A percentile compares a stretch with the other conserved stretches of the same genome.
phyloP scores from a whole-genome alignment of 2,329 filamentous ascomycete species.

The Thelonectria blattea region DNA sequence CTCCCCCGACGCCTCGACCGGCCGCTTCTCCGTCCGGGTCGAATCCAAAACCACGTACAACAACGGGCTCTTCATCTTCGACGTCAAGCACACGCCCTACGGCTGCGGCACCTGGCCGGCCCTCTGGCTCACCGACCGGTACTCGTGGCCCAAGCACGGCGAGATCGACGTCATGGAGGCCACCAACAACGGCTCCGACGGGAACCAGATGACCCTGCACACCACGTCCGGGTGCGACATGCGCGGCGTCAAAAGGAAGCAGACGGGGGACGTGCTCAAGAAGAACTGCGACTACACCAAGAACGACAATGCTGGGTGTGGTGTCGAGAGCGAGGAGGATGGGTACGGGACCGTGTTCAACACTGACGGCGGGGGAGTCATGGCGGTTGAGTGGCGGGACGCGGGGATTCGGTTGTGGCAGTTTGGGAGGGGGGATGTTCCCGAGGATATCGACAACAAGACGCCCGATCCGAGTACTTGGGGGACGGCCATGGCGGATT shows the following conservation, averaged over 20 bases:
- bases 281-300: conserved; percentile 58
- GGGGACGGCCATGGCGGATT: conserved; percentile 68
- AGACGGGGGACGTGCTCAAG: conserved; percentile 52
- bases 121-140: conserved; percentile 67
- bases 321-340: conserved; percentile 50
- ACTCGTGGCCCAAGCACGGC: conserved; percentile 67
- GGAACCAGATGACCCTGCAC: conserved; percentile 67
- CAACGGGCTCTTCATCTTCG: conserved; percentile 71
- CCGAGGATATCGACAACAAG: conserved; percentile 56
- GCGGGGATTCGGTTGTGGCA: conserved; percentile 70
- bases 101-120: conserved; percentile 71
- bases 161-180: conserved; percentile 70
- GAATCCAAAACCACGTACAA: conserved; percentile 66
- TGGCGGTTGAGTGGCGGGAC: conserved; percentile 65
- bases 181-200: conserved; percentile 58
- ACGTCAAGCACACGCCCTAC: conserved; percentile 67
- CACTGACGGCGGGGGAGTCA: conserved; percentile 59
- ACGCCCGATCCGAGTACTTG: conserved; percentile 67
- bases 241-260: conserved; percentile 58
- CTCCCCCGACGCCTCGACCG: conserved; percentile 59
- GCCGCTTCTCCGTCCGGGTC: conserved; percentile 68
- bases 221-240: conserved; percentile 59
- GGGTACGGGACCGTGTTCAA: conserved; percentile 63
- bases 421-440: conserved; percentile 56
- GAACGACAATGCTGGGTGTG: conserved; percentile 63